Percentiles rank a stretch among this genome's conserved stretches.
Conservation (phyloP, 139 green algal genomes). For the Zygnema circumcarinatum region DNA sequence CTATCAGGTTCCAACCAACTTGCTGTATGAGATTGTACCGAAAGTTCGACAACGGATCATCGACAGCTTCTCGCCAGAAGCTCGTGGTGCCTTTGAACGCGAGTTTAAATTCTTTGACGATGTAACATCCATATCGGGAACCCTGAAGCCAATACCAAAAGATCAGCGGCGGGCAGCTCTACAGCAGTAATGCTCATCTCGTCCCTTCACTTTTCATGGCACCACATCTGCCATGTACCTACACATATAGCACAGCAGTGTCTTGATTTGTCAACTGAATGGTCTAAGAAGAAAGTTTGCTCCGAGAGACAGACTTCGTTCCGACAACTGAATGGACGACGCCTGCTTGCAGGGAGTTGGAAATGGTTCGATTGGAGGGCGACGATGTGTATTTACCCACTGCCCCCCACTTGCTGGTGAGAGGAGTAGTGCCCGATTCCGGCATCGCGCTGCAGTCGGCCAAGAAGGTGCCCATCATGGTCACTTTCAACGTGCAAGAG, state of each 20-base stretch:
- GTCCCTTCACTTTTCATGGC: too few relatives aligned
- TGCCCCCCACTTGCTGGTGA: conserved; percentile 77
- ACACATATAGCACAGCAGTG: too few relatives aligned
- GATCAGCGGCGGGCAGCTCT: conserved; percentile 68
- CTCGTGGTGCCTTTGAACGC: conserved; percentile 48
- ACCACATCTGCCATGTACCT: too few relatives aligned
- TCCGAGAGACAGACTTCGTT: too few relatives aligned
- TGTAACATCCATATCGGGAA: conserved; percentile 64
- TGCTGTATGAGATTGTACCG: conserved; percentile 75
- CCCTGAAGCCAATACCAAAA: conserved; percentile 44
- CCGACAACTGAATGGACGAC: too few relatives aligned
- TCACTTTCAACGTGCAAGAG: conserved; percentile 72
- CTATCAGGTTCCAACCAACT: conserved; percentile 22
- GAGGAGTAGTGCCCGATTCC: conserved; percentile 67
- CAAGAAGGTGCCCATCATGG: conserved; percentile 88
- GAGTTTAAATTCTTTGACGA: conserved; percentile 68
- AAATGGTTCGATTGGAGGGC: conserved; percentile 51
- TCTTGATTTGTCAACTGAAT: too few relatives aligned
- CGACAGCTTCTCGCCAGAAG: conserved; percentile 41
- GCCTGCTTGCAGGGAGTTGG: conserved; percentile 65
- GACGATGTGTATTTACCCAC: conserved; percentile 91
- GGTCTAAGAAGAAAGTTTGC: too few relatives aligned
- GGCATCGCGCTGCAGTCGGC: conserved; percentile 84
- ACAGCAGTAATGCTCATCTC: conserved; percentile 21
- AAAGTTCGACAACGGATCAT: conserved; percentile 61